Percentiles rank a stretch among this genome's conserved stretches.
These are phyloP conservation scores for Nakaseomyces uthaithaninus DNA, from an alignment of 1,139 yeast species.

Conservation along the genomic window DNA sequence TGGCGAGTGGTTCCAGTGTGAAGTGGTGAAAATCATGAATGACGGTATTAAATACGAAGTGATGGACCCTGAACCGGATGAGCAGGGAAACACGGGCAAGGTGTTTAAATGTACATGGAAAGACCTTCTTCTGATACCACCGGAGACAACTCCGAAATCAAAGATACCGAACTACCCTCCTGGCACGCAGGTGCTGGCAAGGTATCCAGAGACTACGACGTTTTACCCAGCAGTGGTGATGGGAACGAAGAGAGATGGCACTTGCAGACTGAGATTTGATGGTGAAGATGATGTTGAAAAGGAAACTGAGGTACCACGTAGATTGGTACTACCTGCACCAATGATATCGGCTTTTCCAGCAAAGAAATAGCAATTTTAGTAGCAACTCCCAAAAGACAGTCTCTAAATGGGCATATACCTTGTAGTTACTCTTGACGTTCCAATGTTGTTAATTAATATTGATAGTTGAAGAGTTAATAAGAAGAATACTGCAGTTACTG, in stretches of 20 bases:
- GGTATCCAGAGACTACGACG: conserved; percentile 97
- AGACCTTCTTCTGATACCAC: conserved; percentile 72
- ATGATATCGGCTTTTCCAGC: conserved; percentile 18
- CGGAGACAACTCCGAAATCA: conserved; percentile 36
- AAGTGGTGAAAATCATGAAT: conserved; percentile 64
- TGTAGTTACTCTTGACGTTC: no score
- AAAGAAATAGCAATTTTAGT: neutral
- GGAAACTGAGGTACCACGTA: conserved; percentile 85
- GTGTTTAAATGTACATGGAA: conserved; percentile 73
- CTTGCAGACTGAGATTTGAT: conserved; percentile 75
- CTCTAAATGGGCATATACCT: no score
- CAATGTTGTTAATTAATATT: no score
- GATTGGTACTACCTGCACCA: conserved; percentile 74
- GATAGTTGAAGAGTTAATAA: no score
- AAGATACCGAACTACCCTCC: conserved; percentile 52
- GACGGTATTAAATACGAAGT: conserved; percentile 79
- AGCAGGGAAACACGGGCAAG: conserved; percentile 81
- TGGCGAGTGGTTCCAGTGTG: conserved; percentile 95
- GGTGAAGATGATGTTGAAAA: conserved; percentile 97
- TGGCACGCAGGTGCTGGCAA: conserved; percentile 78
- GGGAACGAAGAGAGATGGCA: conserved; percentile 65
- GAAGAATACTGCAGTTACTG: no score
- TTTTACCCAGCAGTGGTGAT: conserved; percentile 91
- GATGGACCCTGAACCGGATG: conserved; percentile 96
- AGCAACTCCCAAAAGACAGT: neutral